phyloP scores from a whole-genome alignment of 371 early-diverging fungal genomes.

The Rhizomucor pusillus region DNA sequence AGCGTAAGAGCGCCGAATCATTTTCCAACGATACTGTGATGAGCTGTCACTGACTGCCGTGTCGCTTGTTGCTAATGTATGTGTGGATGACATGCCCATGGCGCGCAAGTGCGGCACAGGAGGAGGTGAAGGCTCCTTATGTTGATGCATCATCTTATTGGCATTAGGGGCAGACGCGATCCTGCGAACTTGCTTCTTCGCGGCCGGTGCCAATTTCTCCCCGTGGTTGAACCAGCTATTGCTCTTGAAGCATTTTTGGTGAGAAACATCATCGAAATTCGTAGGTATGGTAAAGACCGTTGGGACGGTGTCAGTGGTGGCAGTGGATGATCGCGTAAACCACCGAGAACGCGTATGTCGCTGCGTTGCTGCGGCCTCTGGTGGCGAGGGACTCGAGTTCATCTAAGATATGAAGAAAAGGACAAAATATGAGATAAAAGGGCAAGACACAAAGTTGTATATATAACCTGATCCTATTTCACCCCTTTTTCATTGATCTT shows the following conservation, averaged over 20 bases:
- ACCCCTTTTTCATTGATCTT: too few relatives aligned
- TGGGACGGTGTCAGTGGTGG: not conserved
- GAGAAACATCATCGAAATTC: constrained; percentile 12
- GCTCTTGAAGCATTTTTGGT: constrained; percentile 17
- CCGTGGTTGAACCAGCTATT: constrained; percentile 18
- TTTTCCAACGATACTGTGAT: not conserved
- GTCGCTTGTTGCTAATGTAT: constrained; percentile 6
- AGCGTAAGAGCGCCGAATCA: constrained; percentile 65
- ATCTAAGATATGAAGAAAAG: too few relatives aligned
- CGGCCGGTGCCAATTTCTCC: not conserved
- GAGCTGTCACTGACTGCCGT: constrained; percentile 5
- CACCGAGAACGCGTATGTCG: not conserved
- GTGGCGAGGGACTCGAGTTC: too few relatives aligned
- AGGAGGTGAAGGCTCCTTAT: constrained; percentile 8
- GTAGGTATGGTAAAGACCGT: constrained; percentile 9
- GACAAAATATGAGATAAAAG: too few relatives aligned
- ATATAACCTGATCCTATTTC: too few relatives aligned
- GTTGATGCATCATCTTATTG: constrained; percentile 13
- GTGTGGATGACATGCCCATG: constrained; percentile 8
- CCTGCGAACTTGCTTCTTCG: constrained; percentile 27
- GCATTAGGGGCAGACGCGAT: constrained; percentile 43
- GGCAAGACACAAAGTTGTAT: too few relatives aligned
- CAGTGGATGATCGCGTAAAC: not conserved
- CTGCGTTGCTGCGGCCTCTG: too few relatives aligned
- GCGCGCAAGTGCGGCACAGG: not conserved